Evolutionary conservation across 192 early-diverging fungal genomes (phyloP), one percentile per base, ranked within the genome.

Genomic region (Podila horticola): DNA sequence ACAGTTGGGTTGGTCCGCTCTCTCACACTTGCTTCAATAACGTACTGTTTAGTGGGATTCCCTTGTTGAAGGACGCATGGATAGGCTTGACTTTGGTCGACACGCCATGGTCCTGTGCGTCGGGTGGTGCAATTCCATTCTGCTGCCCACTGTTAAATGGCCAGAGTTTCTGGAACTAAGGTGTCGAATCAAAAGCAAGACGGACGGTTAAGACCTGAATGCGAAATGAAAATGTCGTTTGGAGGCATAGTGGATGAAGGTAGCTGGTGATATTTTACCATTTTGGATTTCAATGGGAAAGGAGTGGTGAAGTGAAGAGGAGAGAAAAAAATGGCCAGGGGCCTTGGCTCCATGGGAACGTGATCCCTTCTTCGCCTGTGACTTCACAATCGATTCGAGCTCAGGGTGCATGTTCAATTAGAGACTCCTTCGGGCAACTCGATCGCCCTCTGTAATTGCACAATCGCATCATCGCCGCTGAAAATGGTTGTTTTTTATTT

Each of bases 1-100:
- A 17, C 49, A n/a, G n/a, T 3, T 33, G 7, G 20, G 19, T 22
- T 17, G n/a, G 51, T 12, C 22, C 50, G 19, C 38, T 7, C 10
- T 5, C 12, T 15, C 34, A n/a, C 4, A 34, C 12, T 29, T 62
- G 5, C 29, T 19, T 34, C 30, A 1, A 19, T 51, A 8, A 60
- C 76, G 29, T 79, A 79, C 76, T 79, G 61, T 79, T 79, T 36
- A 79, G 64, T 7, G 76, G 70, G 17, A 79, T 64, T 24, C 76
- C 76, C 45, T 72, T 79, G 51, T 79, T 79, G 66, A 79, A 79
- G 29, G 76, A 79, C 0, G 76, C 76, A 68, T 79, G 70, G 62
- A 79, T 68, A 28, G 76, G 76, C 45, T 72, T 79, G 48, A 79
- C 76, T 55, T 72, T 79, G 33, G 76, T 72, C 1, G 70, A 72